These are phyloP conservation scores for Hypoxylon rickii DNA, from an alignment of 495 filamentous ascomycete genomes.

Conservation along the genomic window DNA sequence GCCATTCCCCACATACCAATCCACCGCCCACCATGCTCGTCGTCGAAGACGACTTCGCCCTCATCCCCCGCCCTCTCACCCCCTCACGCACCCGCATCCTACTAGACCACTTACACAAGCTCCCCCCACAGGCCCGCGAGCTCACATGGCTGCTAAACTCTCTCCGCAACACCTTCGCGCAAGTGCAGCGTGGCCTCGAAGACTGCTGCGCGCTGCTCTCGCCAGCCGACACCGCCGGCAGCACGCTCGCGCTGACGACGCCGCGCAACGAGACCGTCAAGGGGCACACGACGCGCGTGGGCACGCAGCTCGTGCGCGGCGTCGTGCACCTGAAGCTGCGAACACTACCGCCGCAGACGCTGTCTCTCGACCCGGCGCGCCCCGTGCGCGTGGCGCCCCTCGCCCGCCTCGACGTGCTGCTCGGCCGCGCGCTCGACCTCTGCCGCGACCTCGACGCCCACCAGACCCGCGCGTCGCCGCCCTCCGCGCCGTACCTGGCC, in stretches of 20 bases:
- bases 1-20: not conserved
- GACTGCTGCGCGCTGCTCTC: conserved; percentile 85
- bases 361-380: conserved; percentile 55
- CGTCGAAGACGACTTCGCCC: conserved; percentile 41
- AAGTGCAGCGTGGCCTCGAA: conserved; percentile 81
- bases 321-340: conserved; percentile 54
- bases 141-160: conserved; percentile 84
- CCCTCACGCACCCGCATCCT: not conserved
- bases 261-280: conserved; percentile 86
- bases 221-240: conserved; percentile 72
- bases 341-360: conserved; percentile 56
- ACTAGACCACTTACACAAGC: conserved; percentile 16
- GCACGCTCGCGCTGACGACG: conserved; percentile 87
- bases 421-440: conserved; percentile 77
- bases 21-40: conserved; percentile 19
- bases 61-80: conserved; percentile 30
- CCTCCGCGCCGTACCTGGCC: conserved; percentile 72
- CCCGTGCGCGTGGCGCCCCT: conserved; percentile 70
- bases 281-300: conserved; percentile 83
- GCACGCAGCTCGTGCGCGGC: conserved; percentile 75
- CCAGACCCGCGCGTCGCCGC: conserved; percentile 46
- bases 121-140: conserved; percentile 63
- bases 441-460: conserved; percentile 56
- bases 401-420: conserved; percentile 68
- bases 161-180: conserved; percentile 74